phyloP scores from a whole-genome alignment of 176 grass and related monocot genomes.

The Cenchrus purpureus region DNA sequence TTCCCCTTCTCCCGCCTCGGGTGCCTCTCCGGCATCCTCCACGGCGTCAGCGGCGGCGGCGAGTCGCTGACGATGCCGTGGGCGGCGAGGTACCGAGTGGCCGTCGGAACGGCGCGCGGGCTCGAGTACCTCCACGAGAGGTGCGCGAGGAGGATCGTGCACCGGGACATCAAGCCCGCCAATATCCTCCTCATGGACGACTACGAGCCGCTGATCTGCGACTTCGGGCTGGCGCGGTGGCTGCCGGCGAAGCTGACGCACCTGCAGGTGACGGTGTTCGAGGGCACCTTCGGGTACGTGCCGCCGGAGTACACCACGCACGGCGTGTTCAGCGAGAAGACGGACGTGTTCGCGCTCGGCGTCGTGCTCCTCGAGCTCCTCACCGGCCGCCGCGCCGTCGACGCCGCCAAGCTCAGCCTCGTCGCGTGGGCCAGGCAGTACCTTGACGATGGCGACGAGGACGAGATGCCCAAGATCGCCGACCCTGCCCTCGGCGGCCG shows the following conservation, averaged over 20 bases:
- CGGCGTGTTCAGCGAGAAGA: conserved; percentile 91
- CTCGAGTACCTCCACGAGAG: conserved; percentile 84
- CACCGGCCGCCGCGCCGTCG: conserved; percentile 66
- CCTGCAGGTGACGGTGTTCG: conserved; percentile 63
- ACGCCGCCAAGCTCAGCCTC: conserved; percentile 61
- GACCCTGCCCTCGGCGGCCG: conserved; percentile 61
- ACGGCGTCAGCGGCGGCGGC: conserved; percentile 18
- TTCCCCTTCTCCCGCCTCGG: conserved; percentile 69
- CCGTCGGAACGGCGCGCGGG: conserved; percentile 57
- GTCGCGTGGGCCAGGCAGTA: conserved; percentile 66
- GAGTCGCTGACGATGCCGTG: conserved; percentile 47
- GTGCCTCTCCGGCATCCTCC: conserved; percentile 67
- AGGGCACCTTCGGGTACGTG: conserved; percentile 86
- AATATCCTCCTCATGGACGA: conserved; percentile 78
- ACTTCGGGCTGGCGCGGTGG: conserved; percentile 88
- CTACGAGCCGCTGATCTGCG: conserved; percentile 77
- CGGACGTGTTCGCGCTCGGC: conserved; percentile 72
- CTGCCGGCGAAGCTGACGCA: conserved; percentile 71
- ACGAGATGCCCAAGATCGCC: conserved; percentile 44
- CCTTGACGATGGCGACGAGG: conserved; percentile 34
- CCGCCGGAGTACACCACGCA: conserved; percentile 81
- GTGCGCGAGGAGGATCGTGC: conserved; percentile 74
- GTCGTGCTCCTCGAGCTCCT: conserved; percentile 76
- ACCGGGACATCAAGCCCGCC: conserved; percentile 74
- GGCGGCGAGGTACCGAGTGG: conserved; percentile 60